Evolutionary conservation across 352 stramenopile species (phyloP).

Genomic region (Blastocystis sp.): DNA sequence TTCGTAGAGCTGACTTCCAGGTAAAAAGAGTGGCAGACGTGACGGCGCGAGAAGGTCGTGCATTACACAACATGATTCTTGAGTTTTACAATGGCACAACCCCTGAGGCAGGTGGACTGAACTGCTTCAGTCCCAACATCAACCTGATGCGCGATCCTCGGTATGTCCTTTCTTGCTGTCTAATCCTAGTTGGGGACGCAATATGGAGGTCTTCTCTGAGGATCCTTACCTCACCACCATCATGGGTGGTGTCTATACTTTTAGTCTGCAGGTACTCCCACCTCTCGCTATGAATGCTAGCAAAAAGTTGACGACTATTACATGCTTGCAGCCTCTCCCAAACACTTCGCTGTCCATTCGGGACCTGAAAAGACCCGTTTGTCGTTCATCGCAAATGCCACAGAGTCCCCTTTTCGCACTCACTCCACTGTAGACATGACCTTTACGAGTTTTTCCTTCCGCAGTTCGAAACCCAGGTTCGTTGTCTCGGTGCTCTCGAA

Average conservation of each 20-base stretch:
- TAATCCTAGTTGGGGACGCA: background rate
- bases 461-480: slow-evolving; percentile 15
- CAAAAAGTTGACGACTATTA: background rate
- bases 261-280: background rate
- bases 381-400: background rate
- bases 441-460: slow-evolving; percentile 10
- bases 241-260: background rate
- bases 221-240: background rate
- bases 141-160: slow-evolving; percentile 1
- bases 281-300: background rate
- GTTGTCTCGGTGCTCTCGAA: background rate
- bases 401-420: background rate
- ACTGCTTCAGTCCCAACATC: slow-evolving; percentile 19
- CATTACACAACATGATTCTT: slow-evolving; percentile 10
- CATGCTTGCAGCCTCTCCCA: background rate
- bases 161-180: background rate
- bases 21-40: background rate
- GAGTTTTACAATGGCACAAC: background rate
- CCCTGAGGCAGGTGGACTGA: background rate
- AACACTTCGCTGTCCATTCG: background rate
- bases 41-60: background rate
- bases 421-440: background rate
- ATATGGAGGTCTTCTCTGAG: background rate
- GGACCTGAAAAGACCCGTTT: background rate
- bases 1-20: background rate